Conservation (phyloP, 2,329 filamentous ascomycete species). For the Zymoseptoria ardabiliae region DNA sequence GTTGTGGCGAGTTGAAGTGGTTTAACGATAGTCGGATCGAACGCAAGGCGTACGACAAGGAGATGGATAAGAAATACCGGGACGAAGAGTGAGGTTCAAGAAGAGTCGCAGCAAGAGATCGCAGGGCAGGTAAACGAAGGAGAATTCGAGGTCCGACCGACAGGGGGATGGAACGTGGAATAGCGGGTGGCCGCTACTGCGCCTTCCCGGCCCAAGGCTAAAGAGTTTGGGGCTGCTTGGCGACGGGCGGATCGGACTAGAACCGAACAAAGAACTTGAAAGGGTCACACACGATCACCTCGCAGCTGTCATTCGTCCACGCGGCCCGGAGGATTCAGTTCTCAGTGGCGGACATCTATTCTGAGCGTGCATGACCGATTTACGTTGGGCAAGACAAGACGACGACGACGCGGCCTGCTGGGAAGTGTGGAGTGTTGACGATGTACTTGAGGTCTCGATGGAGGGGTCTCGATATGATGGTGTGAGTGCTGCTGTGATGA, state of each 20-base stretch:
- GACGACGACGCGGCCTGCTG: neutral
- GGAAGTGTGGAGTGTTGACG: neutral
- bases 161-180: neutral
- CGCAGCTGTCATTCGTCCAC: neutral
- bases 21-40: neutral
- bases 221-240: neutral
- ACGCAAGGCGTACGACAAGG: neutral
- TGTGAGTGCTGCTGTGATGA: neutral
- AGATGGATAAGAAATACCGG: neutral
- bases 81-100: neutral
- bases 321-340: neutral
- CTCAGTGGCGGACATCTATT: neutral
- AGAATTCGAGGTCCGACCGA: neutral
- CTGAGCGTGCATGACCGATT: neutral
- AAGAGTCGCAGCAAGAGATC: neutral
- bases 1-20: neutral
- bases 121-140: neutral
- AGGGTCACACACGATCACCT: neutral
- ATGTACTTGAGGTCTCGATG: neutral
- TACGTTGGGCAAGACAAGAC: neutral
- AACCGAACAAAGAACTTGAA: neutral
- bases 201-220: neutral
- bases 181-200: neutral
- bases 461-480: neutral
- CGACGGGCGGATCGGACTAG: neutral